Evolutionary conservation across 1,139 yeast genomes (phyloP).

Genomic region (Kodamaea suecica): DNA sequence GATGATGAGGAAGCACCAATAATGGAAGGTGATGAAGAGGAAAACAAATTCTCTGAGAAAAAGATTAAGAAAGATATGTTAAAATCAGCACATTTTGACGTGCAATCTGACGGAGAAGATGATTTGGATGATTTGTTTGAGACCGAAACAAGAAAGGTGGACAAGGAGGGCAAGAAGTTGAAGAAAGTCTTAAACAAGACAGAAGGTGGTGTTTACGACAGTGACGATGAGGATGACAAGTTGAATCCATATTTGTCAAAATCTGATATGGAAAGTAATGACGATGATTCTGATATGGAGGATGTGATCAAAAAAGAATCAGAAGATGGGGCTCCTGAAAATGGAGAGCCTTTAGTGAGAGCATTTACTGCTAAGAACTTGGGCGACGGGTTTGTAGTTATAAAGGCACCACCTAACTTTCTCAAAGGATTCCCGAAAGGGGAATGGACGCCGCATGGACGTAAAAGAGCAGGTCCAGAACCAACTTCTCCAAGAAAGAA

Average conservation of each 20-base stretch:
- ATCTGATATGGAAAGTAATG: conserved; percentile 63
- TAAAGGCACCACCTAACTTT: conserved; percentile 61
- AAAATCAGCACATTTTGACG: conserved; percentile 73
- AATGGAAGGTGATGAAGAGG: conserved; percentile 95
- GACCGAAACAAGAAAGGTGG: conserved; percentile 68
- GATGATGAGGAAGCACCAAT: conserved; percentile 99
- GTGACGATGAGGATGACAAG: conserved; percentile 72
- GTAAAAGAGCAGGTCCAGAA: conserved; percentile 31
- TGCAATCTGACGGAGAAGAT: conserved; percentile 54
- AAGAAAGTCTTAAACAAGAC: conserved; percentile 81
- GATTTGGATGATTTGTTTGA: conserved; percentile 67
- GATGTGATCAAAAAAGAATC: conserved; percentile 43
- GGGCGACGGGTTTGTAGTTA: conserved; percentile 63
- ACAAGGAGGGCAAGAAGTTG: conserved; percentile 86
- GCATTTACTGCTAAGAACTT: conserved; percentile 46
- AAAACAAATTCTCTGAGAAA: conserved; percentile 82
- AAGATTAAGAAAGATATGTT: conserved; percentile 90
- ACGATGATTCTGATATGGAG: conserved; percentile 37
- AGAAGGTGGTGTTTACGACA: conserved; percentile 88
- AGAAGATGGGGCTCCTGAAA: conserved; percentile 27
- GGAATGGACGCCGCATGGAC: conserved; percentile 75
- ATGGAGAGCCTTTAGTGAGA: conserved; percentile 8
- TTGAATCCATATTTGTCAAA: conserved; percentile 77
- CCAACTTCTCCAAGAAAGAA: conserved; percentile 39
- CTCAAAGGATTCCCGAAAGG: conserved; percentile 72